Evolutionary conservation across 1,284 basidiomycete species (phyloP).

Genomic region (Kalmanozyma brasiliensis): DNA sequence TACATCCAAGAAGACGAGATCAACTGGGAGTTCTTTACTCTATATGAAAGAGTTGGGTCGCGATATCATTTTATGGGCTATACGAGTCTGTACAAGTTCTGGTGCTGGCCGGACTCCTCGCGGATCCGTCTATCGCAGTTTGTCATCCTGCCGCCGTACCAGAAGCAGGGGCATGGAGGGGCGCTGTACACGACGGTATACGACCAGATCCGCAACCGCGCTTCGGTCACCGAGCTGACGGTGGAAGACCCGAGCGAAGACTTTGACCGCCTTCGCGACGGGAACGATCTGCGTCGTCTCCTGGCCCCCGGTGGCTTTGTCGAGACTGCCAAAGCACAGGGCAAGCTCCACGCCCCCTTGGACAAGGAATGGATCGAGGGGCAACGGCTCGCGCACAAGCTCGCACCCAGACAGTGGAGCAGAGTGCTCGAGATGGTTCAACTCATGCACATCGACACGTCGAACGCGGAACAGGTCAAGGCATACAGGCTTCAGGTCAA

Average conservation of each 20-base stretch:
- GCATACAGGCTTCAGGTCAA: slow-evolving; percentile 78
- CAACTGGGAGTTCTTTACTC: slow-evolving; percentile 69
- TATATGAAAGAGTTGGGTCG: slow-evolving; percentile 51
- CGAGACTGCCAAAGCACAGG: slow-evolving; percentile 68
- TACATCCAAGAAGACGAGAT: slow-evolving; percentile 78
- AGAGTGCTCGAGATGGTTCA: slow-evolving; percentile 91
- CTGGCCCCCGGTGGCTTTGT: slow-evolving; percentile 74
- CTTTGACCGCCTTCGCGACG: slow-evolving; percentile 92
- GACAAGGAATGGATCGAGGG: slow-evolving; percentile 82
- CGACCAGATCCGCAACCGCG: slow-evolving; percentile 76
- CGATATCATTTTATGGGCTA: slow-evolving; percentile 78
- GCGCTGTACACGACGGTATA: slow-evolving; percentile 87
- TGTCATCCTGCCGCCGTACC: slow-evolving; percentile 89
- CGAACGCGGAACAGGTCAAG: slow-evolving; percentile 73
- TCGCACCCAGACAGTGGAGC: slow-evolving; percentile 93
- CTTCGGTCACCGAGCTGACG: slow-evolving; percentile 85
- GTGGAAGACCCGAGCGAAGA: slow-evolving; percentile 97
- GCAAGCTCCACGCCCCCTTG: slow-evolving; percentile 79
- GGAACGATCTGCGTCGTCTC: slow-evolving; percentile 87
- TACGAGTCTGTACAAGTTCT: slow-evolving; percentile 58
- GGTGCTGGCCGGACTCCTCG: slow-evolving; percentile 53
- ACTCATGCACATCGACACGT: slow-evolving; percentile 77
- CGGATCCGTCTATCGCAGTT: slow-evolving; percentile 78
- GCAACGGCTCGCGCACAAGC: slow-evolving; percentile 84
- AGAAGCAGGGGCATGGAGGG: slow-evolving; percentile 79